Evolutionary conservation across 371 early-diverging fungal species (phyloP).

Genomic region (Cokeromyces recurvatus): DNA sequence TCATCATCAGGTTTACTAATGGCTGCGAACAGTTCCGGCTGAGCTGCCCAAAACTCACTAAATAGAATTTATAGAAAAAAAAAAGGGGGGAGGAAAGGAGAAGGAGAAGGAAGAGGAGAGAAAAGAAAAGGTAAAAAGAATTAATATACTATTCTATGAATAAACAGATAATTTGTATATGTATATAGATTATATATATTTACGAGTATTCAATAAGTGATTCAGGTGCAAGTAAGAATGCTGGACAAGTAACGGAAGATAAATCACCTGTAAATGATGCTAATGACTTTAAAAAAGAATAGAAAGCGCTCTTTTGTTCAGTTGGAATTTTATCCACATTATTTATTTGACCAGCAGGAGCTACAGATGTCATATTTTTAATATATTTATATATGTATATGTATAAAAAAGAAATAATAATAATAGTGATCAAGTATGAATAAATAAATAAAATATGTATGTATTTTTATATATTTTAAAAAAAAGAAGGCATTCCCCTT

Average conservation of each 20-base stretch:
- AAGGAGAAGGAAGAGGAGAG: no score
- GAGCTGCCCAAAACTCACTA: constrained; percentile 72
- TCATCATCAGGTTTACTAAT: constrained; percentile 55
- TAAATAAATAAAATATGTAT: no score
- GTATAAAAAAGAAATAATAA: no score
- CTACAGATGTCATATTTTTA: constrained; percentile 5
- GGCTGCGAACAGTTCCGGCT: constrained; percentile 66
- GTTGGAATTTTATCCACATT: constrained; percentile 50
- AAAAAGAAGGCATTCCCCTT: no score
- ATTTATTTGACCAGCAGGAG: constrained; percentile 20
- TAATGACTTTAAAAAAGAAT: constrained; percentile 61
- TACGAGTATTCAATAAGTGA: constrained; percentile 76
- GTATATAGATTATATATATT: no score
- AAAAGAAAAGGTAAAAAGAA: no score
- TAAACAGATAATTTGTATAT: no score
- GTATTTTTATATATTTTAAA: no score
- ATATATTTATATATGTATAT: neutral
- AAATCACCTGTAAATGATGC: constrained; percentile 75
- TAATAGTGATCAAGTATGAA: no score
- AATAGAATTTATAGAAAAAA: no score
- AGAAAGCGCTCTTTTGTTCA: constrained; percentile 61
- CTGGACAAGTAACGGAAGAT: constrained; percentile 70
- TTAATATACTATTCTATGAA: no score
- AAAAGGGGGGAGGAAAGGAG: no score
- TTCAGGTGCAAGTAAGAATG: constrained; percentile 66